Percentiles rank a stretch among this genome's conserved stretches.
These are phyloP conservation scores for Hymenoscyphus linearis DNA, from an alignment of 2,329 filamentous ascomycete species.

Conservation along the genomic window DNA sequence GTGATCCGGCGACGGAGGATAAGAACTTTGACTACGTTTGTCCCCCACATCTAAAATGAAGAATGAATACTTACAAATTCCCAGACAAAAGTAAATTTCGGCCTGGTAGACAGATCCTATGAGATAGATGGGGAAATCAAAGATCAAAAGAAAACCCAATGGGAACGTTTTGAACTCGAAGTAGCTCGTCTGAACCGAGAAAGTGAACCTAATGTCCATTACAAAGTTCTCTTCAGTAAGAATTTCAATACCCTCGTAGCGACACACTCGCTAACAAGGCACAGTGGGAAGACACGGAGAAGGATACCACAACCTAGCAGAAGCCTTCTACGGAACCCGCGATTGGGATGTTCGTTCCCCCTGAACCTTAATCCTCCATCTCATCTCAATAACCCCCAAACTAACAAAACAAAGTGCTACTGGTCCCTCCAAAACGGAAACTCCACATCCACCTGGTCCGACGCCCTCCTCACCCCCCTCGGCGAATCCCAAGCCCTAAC, in stretches of 20 bases:
- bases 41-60: not conserved
- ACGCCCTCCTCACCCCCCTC: slow-evolving; percentile 54
- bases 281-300: slow-evolving; percentile 62
- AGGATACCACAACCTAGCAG: slow-evolving; percentile 58
- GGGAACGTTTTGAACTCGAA: slow-evolving; percentile 58
- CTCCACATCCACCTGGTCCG: slow-evolving; percentile 55
- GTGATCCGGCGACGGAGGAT: slow-evolving; percentile 51
- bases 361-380: not conserved
- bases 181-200: slow-evolving; percentile 49
- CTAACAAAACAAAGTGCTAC: slow-evolving; percentile 45
- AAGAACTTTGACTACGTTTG: slow-evolving; percentile 60
- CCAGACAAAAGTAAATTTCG: slow-evolving; percentile 58
- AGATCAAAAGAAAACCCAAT: slow-evolving; percentile 45
- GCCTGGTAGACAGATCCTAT: slow-evolving; percentile 58
- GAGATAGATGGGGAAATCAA: slow-evolving; percentile 42
- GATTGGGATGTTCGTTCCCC: slow-evolving; percentile 57
- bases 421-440: slow-evolving; percentile 62
- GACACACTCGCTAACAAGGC: slow-evolving; percentile 7
- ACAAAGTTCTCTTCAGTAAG: slow-evolving; percentile 57
- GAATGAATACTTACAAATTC: not conserved
- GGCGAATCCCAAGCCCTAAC: slow-evolving; percentile 53
- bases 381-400: not conserved
- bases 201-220: slow-evolving; percentile 42
- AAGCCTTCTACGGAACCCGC: slow-evolving; percentile 61
- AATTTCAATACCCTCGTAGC: slow-evolving; percentile 10